These are phyloP conservation scores for Globisporangium acanthophoron DNA, from an alignment of 352 stramenopile species.

Conservation along the genomic window DNA sequence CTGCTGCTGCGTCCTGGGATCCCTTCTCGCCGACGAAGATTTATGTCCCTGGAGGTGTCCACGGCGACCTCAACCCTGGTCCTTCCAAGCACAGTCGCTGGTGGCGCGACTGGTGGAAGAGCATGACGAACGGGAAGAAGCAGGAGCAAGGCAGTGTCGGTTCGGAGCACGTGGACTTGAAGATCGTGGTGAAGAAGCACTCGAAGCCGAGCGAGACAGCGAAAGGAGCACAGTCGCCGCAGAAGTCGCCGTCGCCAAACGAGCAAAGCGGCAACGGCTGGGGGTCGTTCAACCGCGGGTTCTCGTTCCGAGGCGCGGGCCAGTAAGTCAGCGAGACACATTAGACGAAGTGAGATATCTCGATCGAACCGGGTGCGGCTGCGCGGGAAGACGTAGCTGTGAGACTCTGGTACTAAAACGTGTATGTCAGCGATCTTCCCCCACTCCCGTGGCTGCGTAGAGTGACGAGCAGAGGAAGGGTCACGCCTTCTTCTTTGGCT, in stretches of 20 bases:
- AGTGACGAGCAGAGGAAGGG: slow-evolving; percentile 1
- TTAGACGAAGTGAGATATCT: neutral
- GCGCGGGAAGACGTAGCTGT: neutral
- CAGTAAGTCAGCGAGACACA: neutral
- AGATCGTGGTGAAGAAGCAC: slow-evolving; percentile 1
- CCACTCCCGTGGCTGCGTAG: neutral
- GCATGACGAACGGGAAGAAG: slow-evolving; percentile 3
- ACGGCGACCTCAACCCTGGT: slow-evolving; percentile 16
- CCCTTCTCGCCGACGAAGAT: neutral
- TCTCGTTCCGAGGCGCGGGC: slow-evolving; percentile 7
- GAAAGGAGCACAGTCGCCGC: neutral
- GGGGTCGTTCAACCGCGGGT: slow-evolving; percentile 4
- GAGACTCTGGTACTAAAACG: neutral
- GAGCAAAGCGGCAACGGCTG: neutral
- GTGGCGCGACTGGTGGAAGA: slow-evolving; percentile 6
- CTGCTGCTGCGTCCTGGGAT: neutral
- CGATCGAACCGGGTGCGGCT: neutral
- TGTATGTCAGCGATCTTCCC: neutral
- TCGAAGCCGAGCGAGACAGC: neutral
- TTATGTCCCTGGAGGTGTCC: slow-evolving; percentile 27
- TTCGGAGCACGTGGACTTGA: neutral
- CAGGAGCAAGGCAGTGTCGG: neutral
- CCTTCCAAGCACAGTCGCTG: slow-evolving; percentile 19
- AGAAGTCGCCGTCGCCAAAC: neutral
- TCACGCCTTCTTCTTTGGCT: slow-evolving; percentile 57